phyloP scores from a whole-genome alignment of 2,329 filamentous ascomycete genomes.

The Monilinia aucupariae region DNA sequence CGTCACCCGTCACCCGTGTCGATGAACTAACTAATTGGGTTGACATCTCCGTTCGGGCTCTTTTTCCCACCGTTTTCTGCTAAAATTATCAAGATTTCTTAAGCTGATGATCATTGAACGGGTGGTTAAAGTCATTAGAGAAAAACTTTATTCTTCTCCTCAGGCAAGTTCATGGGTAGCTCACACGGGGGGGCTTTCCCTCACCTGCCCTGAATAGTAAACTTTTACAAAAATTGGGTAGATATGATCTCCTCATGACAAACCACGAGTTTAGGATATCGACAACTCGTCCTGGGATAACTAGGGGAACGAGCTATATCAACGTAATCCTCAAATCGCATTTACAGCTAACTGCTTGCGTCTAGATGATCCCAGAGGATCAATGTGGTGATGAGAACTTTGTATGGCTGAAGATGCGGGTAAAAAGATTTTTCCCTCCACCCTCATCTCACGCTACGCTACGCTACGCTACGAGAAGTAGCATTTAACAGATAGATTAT shows the following conservation, averaged over 20 bases:
- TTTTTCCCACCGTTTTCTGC: background rate
- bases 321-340: background rate
- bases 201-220: constrained; percentile 21
- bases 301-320: background rate
- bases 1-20: background rate
- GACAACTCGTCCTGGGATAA: background rate
- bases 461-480: background rate
- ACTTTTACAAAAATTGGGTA: constrained; percentile 26
- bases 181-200: constrained; percentile 18
- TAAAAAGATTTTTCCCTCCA: background rate
- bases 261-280: constrained; percentile 19
- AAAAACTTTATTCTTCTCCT: background rate
- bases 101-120: background rate
- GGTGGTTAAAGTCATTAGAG: background rate
- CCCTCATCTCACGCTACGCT: no score
- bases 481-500: background rate
- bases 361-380: constrained; percentile 7
- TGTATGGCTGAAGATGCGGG: constrained; percentile 12
- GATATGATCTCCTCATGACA: constrained; percentile 21
- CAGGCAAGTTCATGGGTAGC: background rate
- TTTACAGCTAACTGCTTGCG: background rate
- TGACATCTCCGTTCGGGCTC: background rate
- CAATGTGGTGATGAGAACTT: background rate
- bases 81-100: background rate
- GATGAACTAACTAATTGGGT: background rate